These are phyloP conservation scores for Plantago coronopus DNA, from an alignment of 305 asterid species.

Conservation along the genomic window DNA sequence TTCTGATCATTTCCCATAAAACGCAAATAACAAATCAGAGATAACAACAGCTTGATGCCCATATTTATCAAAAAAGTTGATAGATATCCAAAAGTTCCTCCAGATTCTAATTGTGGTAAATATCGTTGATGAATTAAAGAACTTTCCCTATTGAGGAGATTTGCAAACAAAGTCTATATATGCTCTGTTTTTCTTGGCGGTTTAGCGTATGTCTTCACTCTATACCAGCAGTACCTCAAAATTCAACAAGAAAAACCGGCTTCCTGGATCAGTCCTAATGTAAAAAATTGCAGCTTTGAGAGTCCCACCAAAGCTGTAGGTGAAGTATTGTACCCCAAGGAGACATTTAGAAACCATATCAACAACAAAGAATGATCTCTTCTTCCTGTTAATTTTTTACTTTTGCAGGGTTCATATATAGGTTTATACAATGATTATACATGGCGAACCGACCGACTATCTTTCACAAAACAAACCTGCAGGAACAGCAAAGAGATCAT, in stretches of 20 bases:
- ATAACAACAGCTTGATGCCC: too few relatives aligned
- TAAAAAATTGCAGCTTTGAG: conserved; percentile 21
- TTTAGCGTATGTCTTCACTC: conserved; percentile 2
- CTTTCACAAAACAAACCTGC: conserved; percentile 78
- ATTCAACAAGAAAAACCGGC: conserved; percentile 3
- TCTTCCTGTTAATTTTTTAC: conserved; percentile 40
- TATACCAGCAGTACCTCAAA: conserved; percentile 1
- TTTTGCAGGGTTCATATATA: conserved; percentile 21
- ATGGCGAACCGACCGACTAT: conserved; percentile 43
- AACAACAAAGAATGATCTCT: conserved; percentile 24
- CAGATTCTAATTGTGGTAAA: background rate
- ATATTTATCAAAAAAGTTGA: too few relatives aligned
- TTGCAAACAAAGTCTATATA: conserved; percentile 2
- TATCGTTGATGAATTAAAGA: background rate
- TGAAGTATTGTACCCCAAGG: conserved; percentile 20
- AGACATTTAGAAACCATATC: conserved; percentile 23
- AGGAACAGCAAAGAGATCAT: conserved; percentile 65
- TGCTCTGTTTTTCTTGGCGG: background rate
- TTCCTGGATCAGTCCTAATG: conserved; percentile 14
- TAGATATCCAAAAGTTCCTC: background rate
- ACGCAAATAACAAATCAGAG: too few relatives aligned
- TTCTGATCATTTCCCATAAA: too few relatives aligned
- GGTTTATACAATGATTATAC: conserved; percentile 47
- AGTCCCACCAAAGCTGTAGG: conserved; percentile 35
- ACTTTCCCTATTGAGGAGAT: background rate